Base-by-base conservation (phyloP, 257 asterid genomes). In the Cinchona pubescens region DNA sequence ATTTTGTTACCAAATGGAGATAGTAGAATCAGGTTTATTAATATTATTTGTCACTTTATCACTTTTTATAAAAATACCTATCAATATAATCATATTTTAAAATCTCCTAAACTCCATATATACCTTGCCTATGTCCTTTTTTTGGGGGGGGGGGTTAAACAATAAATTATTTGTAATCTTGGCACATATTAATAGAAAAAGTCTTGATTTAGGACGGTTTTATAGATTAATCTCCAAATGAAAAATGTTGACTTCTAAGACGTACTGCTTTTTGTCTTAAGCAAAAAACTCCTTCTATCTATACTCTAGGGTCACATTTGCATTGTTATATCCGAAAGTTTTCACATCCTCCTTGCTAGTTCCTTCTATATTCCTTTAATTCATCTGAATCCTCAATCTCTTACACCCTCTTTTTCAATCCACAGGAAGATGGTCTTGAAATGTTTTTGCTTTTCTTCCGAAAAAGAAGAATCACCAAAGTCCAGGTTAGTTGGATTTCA, bases 381-480 rank as follows among this genome's bases (percentile, higher is more conserved):
- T 25, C 35, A 7, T 60, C 62, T 35, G 16, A 1, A 38, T 3
- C 34, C 12, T 35, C 73, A 30, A 29, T 34, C 42, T 19, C 25
- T 38, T 27, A 40, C 29, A 3, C 3, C 43, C 48, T 21, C 63
- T n/a, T 69, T 27, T 61, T 10, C 15, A 2, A 29, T 56, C 4
- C 19, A 11, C 59, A 32, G 16, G 69, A 32, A 68, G 0, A 79
- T 81, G 88, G 37, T 59, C 45, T 71, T 79, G 74, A 59, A 61
- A 69, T 81, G 83, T n/a, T 65, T 71, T 43, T 76, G 81, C 53
- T 79, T 82, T 80, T 81, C 70, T 25, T 55, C 77, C 53, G 73
- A 64, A 6, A 77, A 74, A 73, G 45, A 76, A 7, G 76, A 35
- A 25, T 30, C 75, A 35, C 37, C 45, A 4, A 73, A 74, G 27